Base-by-base conservation (phyloP, 2,329 filamentous ascomycete species). In the Stachybotrys chlorohalonatus region DNA sequence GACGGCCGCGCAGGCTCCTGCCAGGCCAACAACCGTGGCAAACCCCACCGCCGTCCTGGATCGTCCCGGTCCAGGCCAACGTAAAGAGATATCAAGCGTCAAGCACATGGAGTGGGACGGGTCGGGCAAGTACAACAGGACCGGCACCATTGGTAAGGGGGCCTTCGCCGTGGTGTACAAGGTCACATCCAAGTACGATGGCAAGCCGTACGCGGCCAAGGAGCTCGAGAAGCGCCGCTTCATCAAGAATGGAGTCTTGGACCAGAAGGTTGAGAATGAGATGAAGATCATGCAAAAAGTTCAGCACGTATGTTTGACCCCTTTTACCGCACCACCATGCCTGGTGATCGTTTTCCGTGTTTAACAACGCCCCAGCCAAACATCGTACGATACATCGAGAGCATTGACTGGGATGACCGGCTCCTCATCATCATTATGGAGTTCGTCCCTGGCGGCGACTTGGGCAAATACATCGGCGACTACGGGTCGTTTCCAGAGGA, bases 351-450 rank as follows among this genome's bases (percentile, higher is more conserved):
- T 24, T 24, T 2, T 24, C 24, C 4, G 24, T 24, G 24, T 24
- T 24, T 42, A 42, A 42, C 36, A 42, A 42, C 36, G 13, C 13
- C 24, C 31, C 55, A 90, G 86, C 82, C 84, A 2, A 93, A 97
- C 63, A 92, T 99, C 62, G 93, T 99, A 47, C 83, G 89, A 59
- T 99, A 94, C 66, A 83, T 95, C 54, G 91, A 96, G 63, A 89
- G 94, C 65, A 82, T 94, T 60, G 91, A 96, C 60, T 86, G 89
- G 75, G 83, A 85, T 49, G 79, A 89, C 46, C 78, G 91, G 66
- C 79, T 96, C 5, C 92, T 96, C 67, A 96, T 99, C 69, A 93
- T 97, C 67, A 87, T 96, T 68, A 99, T 99, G 94, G 94, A 99
- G 65, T 96, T 82, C 62, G 83, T 97, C 13, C 81, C 84, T 7